These are phyloP conservation scores for Annulohypoxylon stygium DNA, from an alignment of 495 filamentous ascomycete species.

Conservation along the genomic window DNA sequence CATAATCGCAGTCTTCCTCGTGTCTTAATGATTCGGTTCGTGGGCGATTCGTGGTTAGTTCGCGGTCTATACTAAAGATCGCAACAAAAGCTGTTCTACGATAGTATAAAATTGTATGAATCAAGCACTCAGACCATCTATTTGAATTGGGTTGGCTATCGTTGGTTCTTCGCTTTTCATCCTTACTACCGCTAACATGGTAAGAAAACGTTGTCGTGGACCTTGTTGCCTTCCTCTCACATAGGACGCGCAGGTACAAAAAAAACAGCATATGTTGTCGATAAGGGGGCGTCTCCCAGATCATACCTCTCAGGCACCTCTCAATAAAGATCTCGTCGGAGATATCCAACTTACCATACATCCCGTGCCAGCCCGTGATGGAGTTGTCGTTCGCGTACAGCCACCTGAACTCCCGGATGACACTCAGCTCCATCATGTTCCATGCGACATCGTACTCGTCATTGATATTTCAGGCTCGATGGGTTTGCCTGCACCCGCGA, in stretches of 20 bases:
- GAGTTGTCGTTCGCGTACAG: slow-evolving; percentile 55
- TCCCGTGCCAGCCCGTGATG: slow-evolving; percentile 45
- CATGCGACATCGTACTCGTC: slow-evolving; percentile 62
- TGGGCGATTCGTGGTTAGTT: too few relatives aligned
- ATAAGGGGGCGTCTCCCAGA: slow-evolving; percentile 4
- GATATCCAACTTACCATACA: slow-evolving; percentile 49
- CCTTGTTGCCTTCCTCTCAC: neutral
- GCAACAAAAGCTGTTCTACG: too few relatives aligned
- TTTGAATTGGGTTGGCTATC: neutral
- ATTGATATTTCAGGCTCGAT: slow-evolving; percentile 64
- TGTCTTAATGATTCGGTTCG: neutral
- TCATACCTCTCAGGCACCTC: neutral
- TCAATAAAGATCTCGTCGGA: neutral
- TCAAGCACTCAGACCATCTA: neutral
- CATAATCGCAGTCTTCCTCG: neutral
- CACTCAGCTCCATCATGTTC: slow-evolving; percentile 45
- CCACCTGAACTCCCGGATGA: slow-evolving; percentile 51
- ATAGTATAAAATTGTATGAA: neutral
- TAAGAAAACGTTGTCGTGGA: slow-evolving; percentile 6
- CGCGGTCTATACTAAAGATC: neutral
- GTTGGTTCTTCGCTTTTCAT: neutral
- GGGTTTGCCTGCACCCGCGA: slow-evolving; percentile 50
- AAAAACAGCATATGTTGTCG: neutral
- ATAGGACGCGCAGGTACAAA: slow-evolving; percentile 18
- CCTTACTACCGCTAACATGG: slow-evolving; percentile 18